These are phyloP conservation scores for Zygosaccharomyces siamensis DNA, from an alignment of 805 yeast genomes.

Conservation along the genomic window DNA sequence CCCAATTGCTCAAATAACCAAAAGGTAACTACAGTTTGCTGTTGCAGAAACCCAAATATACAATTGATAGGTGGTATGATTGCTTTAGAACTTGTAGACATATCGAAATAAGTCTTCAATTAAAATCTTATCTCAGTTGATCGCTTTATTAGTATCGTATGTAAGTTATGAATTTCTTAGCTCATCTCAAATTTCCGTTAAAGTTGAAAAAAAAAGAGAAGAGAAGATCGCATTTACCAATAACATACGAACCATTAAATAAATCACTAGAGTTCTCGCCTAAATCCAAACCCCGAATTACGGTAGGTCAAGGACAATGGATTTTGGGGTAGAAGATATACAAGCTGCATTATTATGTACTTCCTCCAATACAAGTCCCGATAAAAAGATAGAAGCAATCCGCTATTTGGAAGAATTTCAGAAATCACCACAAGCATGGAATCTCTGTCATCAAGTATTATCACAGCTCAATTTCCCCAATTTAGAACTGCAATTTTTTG, in stretches of 20 bases:
- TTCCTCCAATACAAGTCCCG: constrained; percentile 27
- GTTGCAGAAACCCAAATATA: constrained; percentile 80
- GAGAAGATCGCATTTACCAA: not conserved
- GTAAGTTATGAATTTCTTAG: not conserved
- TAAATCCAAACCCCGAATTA: not conserved
- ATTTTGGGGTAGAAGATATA: constrained; percentile 18
- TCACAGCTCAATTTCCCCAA: constrained; percentile 26
- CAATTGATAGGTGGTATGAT: constrained; percentile 90
- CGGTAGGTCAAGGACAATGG: not conserved
- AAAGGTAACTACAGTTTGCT: constrained; percentile 69
- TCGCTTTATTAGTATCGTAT: not conserved
- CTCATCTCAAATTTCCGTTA: not conserved
- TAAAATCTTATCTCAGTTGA: not conserved
- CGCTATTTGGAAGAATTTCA: constrained; percentile 74
- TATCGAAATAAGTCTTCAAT: not conserved
- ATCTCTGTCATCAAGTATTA: constrained; percentile 53
- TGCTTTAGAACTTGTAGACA: constrained; percentile 24
- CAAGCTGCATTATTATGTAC: constrained; percentile 29
- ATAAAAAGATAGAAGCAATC: constrained; percentile 42
- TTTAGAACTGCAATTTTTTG: constrained; percentile 67
- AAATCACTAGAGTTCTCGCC: not conserved
- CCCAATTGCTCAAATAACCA: constrained; percentile 89
- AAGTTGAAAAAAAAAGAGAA: constrained; percentile 1
- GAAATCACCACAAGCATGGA: constrained; percentile 81
- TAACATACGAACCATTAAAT: not conserved